Evolutionary conservation across 805 yeast genomes (phyloP), one percentile per base, ranked within the genome.

Genomic region (Kregervanrija fluxuum): DNA sequence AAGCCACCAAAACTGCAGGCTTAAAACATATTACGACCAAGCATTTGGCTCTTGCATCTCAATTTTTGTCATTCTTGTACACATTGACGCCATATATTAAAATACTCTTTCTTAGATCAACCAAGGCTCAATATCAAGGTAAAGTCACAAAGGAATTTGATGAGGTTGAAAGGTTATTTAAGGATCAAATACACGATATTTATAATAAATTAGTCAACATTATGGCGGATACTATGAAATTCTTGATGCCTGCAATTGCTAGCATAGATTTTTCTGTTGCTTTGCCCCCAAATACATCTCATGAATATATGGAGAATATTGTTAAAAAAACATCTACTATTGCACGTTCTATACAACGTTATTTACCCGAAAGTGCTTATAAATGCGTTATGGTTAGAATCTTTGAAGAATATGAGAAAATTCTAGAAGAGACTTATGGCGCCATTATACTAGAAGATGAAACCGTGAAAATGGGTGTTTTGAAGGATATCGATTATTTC

Each of bases 1-100:
- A 85, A 36, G 91, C 91, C 1, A 82, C 85, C 2, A 64, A 78
- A 50, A 76, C 89, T 0, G 85, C 91, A 0, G 88, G 86, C 0
- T 66, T 84, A 41, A 79, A 74, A 50, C 89, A 83, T 55, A 83
- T 85, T 41, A 80, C 86, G 3, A 82, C 88, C 1, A 80, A 79
- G 51, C 86, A 84, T 59, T 57, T 84, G 41, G 81, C 88, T 0
- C 68, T 83, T 35, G 77, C 85, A 33, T 76, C 82, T 4, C 87
- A 84, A 54, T 68, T 80, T n/a, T 65, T 84, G 30, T 77, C 78
- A 44, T 65, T 71, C 30, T 60, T 80, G 17, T 60, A 74, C 15
- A 52, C 57, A 0, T 46, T 68, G 15, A 53, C 75, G 1, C 71
- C 73, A 1, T 62, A 57, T 42, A 49, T 69, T 9, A 55, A 61